Base-by-base conservation (phyloP, 2,329 filamentous ascomycete species). In the Arthrinium phaeospermum region DNA sequence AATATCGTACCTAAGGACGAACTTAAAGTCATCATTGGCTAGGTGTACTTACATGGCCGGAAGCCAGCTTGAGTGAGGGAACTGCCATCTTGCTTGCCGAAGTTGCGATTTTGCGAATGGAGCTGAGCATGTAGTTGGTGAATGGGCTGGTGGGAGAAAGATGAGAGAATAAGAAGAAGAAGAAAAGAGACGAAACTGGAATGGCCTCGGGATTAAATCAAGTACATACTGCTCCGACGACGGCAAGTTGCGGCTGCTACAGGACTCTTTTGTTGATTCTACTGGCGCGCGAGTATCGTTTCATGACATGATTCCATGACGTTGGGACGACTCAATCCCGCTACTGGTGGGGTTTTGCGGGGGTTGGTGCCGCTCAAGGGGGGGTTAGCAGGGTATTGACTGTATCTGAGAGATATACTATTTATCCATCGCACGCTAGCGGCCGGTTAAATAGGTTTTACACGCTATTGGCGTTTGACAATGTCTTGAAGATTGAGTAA, bases 41-140 rank as follows among this genome's bases (percentile, higher is more conserved):
- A 41, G 16, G 34, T 37, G 69, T 51, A 68, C 80, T 49, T 78
- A 82, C 81, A 76, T 80, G 78, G 78, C 81, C 82, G 53, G 82
- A 82, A 74, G 80, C 78, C 49, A 83, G 74, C 75, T 82, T 82
- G 53, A 80, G 51, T 3, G 78, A 77, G 67, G 79, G 79, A 64
- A 77, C 75, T 64, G 57, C 57, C 57, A 64, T 64, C 34, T 64
- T 64, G 57, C 3, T 41, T 64, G 57, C 57, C 19, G 57, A 41
- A 41, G 57, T 64, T 64, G 57, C 57, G 34, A 64, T 10, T 41
- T 64, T 64, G 30, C 57, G 57, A 64, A 64, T 37, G 6, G 57
- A 64, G 57, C 14, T 64, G 57, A 64, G 22, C 57, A 64, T 64
- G 57, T 64, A 64, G 30, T 22, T 34, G 24, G n/a, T 30, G 27